These are phyloP conservation scores for Phaeosphaeria sp. DNA, from an alignment of 2,329 filamentous ascomycete genomes.

Conservation along the genomic window DNA sequence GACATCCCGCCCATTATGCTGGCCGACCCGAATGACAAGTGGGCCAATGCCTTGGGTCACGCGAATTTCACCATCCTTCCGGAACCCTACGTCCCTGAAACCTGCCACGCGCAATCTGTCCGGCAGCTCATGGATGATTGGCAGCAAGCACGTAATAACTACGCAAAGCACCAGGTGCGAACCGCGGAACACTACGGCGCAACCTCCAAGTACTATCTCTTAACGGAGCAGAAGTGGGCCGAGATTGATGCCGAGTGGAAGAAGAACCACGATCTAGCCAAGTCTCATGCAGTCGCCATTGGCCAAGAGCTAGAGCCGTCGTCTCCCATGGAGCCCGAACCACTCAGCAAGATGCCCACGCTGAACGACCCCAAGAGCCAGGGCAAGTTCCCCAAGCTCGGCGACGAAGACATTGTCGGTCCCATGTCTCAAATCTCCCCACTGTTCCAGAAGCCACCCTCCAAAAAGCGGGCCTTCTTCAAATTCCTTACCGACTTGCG, in stretches of 20 bases:
- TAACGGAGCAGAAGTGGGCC: slow-evolving; percentile 89
- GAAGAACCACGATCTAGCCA: slow-evolving; percentile 69
- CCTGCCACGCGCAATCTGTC: slow-evolving; percentile 65
- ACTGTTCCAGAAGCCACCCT: slow-evolving; percentile 47
- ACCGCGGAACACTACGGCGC: slow-evolving; percentile 89
- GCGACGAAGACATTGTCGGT: slow-evolving; percentile 91
- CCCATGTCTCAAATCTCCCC: slow-evolving; percentile 72
- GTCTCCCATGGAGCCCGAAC: slow-evolving; percentile 56
- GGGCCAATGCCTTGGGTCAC: slow-evolving; percentile 85
- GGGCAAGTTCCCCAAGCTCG: slow-evolving; percentile 86
- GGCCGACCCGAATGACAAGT: slow-evolving; percentile 77
- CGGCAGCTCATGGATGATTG: slow-evolving; percentile 77
- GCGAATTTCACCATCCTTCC: slow-evolving; percentile 91
- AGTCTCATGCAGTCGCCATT: slow-evolving; percentile 50
- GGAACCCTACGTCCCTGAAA: slow-evolving; percentile 75
- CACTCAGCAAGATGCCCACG: slow-evolving; percentile 70
- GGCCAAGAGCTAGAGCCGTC: slow-evolving; percentile 41
- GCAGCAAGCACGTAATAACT: slow-evolving; percentile 83
- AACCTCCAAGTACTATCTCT: slow-evolving; percentile 84
- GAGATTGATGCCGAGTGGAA: slow-evolving; percentile 80
- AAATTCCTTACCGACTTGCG: slow-evolving; percentile 48
- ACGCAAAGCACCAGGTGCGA: slow-evolving; percentile 85
- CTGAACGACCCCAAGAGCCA: slow-evolving; percentile 70
- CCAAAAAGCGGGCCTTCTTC: slow-evolving; percentile 47
- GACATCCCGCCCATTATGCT: slow-evolving; percentile 70